Base-by-base conservation (phyloP, 768 basidiomycete genomes). In the Pleurotus giganteus region DNA sequence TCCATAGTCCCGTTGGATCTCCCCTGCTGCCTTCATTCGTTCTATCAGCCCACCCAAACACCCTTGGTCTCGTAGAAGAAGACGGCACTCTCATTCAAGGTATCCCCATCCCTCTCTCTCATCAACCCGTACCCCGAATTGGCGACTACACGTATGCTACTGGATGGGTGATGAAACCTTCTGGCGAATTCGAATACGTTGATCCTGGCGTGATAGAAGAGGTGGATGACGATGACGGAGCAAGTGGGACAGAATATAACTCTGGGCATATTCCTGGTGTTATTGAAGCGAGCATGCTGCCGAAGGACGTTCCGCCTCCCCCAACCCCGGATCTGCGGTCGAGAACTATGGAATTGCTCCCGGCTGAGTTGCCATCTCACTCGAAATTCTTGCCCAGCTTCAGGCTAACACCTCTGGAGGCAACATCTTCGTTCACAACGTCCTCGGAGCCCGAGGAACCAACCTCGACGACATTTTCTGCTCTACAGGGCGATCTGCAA, bases 41-140 rank as follows among this genome's bases (percentile, higher is more conserved):
- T 45, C 34, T 50, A 12, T 47, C 46, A 17, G 46, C 28, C 27
- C 46, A 31, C 6, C 46, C 49, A 36, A 50, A 50, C 34, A 34
- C 49, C 24, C 49, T 50, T 24, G 49, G 49, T n/a, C 49, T 50
- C 49, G 31, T 50, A 34, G 31, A 34, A 15, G 49, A 37, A 3
- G 49, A 34, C 49, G 32, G 27, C 32, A 21, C 17, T 8, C 19
- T 23, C 12, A 19, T 50, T 11, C 34, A 17, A 50, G 49, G 49
- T 23, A 36, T 50, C 15, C 49, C 49, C 29, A 36, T 50, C n/a
- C 36, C 36, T 32, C 32, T 12, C 11, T 23, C 31, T 50, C 29
- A 34, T 50, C 34, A 28, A 34, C 31, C 32, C 29, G 21, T 1
- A 13, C 34, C 49, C 3, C 29, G 36, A 23, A 37, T 34, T 11